A percentile compares a stretch with the other conserved stretches of the same genome.
These are phyloP conservation scores for Aspergillus olivimuriae DNA, from an alignment of 495 filamentous ascomycete species.

Conservation along the genomic window DNA sequence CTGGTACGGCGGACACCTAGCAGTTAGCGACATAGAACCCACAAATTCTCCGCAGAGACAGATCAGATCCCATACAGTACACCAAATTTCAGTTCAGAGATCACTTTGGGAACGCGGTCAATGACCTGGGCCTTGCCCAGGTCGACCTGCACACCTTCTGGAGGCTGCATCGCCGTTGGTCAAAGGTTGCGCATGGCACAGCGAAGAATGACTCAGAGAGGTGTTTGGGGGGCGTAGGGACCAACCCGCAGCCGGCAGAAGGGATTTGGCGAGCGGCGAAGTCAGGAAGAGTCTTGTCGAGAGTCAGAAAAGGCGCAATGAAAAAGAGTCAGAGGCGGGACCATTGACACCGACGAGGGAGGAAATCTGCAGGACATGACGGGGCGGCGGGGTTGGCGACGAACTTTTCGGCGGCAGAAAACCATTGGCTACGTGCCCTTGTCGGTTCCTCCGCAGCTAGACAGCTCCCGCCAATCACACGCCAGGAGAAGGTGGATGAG, in stretches of 20 bases:
- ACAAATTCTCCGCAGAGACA: background rate
- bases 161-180: conserved; percentile 41
- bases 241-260: no score
- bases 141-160: conserved; percentile 43
- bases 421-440: no score
- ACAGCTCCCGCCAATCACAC: background rate
- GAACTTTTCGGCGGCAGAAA: conserved; percentile 24
- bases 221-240: background rate
- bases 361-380: conserved; percentile 16
- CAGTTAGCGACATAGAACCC: conserved; percentile 16
- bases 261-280: no score
- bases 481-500: background rate
- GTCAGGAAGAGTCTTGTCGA: no score
- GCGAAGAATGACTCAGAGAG: background rate
- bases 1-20: conserved; percentile 34
- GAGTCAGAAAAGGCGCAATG: no score
- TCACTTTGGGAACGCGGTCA: conserved; percentile 79
- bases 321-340: no score
- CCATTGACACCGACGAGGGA: conserved; percentile 4
- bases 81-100: conserved; percentile 90
- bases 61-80: conserved; percentile 57
- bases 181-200: conserved; percentile 36
- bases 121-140: conserved; percentile 82
- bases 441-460: no score
- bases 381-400: conserved; percentile 24